A percentile compares a stretch with the other conserved stretches of the same genome.
Evolutionary conservation across 768 basidiomycete species (phyloP).

Genomic region (Podaxis rugospora): DNA sequence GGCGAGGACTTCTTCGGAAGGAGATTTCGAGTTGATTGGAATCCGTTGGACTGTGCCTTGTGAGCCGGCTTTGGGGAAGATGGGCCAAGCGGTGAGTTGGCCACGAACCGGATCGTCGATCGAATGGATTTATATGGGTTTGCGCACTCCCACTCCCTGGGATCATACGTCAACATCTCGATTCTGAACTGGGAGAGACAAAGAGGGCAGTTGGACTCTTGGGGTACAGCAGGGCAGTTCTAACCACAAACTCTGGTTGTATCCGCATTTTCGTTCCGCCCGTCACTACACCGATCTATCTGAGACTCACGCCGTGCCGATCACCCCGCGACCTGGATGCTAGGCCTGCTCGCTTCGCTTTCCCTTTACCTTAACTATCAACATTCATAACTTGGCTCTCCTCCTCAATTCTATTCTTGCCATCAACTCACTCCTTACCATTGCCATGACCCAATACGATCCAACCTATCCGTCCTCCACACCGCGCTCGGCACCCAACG

Average conservation of each 20-base stretch:
- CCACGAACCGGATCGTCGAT: slow-evolving; percentile 42
- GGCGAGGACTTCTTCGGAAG: slow-evolving; percentile 37
- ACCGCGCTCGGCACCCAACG: background rate
- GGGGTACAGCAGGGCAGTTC: slow-evolving; percentile 32
- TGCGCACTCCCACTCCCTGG: slow-evolving; percentile 30
- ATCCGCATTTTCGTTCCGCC: slow-evolving; percentile 42
- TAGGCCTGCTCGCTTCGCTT: slow-evolving; percentile 14
- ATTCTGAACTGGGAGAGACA: slow-evolving; percentile 31
- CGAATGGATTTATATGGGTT: slow-evolving; percentile 33
- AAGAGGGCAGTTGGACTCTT: slow-evolving; percentile 28
- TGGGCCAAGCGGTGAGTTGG: slow-evolving; percentile 40
- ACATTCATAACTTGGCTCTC: slow-evolving; percentile 11
- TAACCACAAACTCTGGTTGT: slow-evolving; percentile 30
- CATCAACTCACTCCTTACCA: slow-evolving; percentile 10
- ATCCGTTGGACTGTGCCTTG: slow-evolving; percentile 40
- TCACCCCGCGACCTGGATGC: slow-evolving; percentile 28
- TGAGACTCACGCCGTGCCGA: slow-evolving; percentile 40
- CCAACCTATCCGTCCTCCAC: slow-evolving; percentile 8
- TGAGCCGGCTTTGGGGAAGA: slow-evolving; percentile 38
- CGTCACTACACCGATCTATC: slow-evolving; percentile 31
- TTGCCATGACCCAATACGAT: slow-evolving; percentile 12
- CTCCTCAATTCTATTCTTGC: slow-evolving; percentile 11
- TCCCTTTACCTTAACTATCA: slow-evolving; percentile 14
- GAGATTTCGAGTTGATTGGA: slow-evolving; percentile 38
- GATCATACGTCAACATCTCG: slow-evolving; percentile 40